A percentile compares a stretch with the other conserved stretches of the same genome.
Conservation (phyloP, 306 rosid species). For the Cucumis sativus region DNA sequence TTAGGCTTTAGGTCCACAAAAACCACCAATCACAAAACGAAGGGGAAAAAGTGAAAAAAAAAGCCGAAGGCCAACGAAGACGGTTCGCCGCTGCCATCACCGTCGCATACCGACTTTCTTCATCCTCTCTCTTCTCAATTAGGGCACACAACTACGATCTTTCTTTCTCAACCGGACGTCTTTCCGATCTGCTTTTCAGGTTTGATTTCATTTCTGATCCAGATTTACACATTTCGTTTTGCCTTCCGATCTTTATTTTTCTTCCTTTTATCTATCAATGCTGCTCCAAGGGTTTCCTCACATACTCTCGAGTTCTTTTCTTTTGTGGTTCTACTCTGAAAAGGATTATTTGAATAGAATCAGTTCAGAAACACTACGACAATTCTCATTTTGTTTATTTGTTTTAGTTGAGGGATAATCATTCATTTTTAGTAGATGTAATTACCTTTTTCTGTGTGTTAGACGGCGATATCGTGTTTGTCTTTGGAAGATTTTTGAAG, state of each 20-base stretch:
- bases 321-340: background rate
- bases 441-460: background rate
- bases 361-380: background rate
- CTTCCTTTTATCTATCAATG: background rate
- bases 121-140: background rate
- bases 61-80: background rate
- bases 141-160: conserved; percentile 6
- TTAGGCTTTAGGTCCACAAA: background rate
- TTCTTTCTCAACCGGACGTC: background rate
- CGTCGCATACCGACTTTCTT: background rate
- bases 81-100: background rate
- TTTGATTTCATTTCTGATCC: background rate
- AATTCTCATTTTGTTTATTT: background rate
- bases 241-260: background rate
- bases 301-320: background rate
- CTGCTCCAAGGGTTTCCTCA: background rate
- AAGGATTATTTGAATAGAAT: background rate
- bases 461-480: background rate
- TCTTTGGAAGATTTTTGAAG: background rate
- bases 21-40: background rate
- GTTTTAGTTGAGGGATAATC: background rate
- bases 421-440: background rate
- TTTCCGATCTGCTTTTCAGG: conserved; percentile 1
- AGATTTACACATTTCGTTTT: background rate
- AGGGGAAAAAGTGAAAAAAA: background rate